Evolutionary conservation across 1,284 basidiomycete genomes (phyloP).

Genomic region (Pterulicium gracile): DNA sequence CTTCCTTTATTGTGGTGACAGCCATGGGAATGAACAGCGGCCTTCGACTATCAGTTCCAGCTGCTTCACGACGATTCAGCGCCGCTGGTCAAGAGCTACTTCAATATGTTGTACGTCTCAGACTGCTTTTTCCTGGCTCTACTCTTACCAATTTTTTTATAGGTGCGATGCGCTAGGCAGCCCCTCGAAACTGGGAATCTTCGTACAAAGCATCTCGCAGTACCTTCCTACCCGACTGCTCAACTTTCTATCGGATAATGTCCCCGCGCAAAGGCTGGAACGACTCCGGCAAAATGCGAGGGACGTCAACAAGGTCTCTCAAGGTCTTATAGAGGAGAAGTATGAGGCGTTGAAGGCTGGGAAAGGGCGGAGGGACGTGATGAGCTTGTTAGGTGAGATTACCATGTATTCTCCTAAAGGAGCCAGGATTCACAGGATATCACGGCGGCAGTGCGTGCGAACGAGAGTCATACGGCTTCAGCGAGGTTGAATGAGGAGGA

Average conservation of each 20-base stretch:
- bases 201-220: constrained; percentile 16
- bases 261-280: constrained; percentile 25
- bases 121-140: background rate
- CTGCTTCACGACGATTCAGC: constrained; percentile 16
- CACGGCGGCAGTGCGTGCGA: constrained; percentile 26
- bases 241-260: constrained; percentile 23
- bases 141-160: too few species aligned
- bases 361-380: constrained; percentile 24
- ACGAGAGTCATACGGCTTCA: constrained; percentile 32
- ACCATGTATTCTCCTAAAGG: background rate
- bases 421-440: background rate
- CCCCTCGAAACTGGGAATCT: constrained; percentile 12
- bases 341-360: constrained; percentile 20
- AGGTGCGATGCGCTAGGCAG: constrained; percentile 12
- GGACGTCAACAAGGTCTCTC: constrained; percentile 28
- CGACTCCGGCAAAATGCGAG: constrained; percentile 23
- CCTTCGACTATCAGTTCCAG: constrained; percentile 24
- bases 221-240: constrained; percentile 20
- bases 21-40: constrained; percentile 13
- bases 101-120: constrained; percentile 18
- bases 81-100: constrained; percentile 19
- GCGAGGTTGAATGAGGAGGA: constrained; percentile 37
- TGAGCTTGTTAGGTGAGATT: constrained; percentile 29
- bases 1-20: too few species aligned
- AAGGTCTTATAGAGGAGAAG: constrained; percentile 29